Evolutionary conservation across 805 yeast species (phyloP), one percentile per base, ranked within the genome.

Genomic region (Yamadazyma paraphyllophila): DNA sequence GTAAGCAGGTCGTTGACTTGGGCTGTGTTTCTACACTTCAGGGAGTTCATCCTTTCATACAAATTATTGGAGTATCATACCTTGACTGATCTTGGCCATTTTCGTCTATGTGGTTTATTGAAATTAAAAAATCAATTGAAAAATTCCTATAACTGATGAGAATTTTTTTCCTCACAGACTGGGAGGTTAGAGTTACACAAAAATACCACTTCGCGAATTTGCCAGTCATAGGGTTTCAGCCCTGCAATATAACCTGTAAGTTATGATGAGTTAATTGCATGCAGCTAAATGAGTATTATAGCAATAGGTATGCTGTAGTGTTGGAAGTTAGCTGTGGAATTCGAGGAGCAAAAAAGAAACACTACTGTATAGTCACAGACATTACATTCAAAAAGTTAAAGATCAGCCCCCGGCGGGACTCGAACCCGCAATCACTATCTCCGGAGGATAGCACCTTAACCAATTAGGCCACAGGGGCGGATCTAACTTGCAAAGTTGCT

Each of bases 371-470:
- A 14, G 25, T 13, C 2, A 25, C 14, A 37, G 5, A 20, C 14
- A 20, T 16, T 15, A 30, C 29, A 26, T 26, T 26, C 31, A 37
- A 37, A 37, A 37, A 37, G 6, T 12, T 32, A 39, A 33, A 52
- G 50, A 49, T 29, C 38, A 74, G 71, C 80, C 81, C 83, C 74
- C 72, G 82, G 83, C 82, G 83, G 84, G 85, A 80, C 81, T 80
- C 84, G 85, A 80, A 80, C 85, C 82, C 85, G 81, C 84, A 79
- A 80, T 80, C 85, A 71, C 74, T 69, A 73, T 74, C 79, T 68
- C 84, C 85, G 85, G 85, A 80, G 71, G 77, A 77, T 77, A 73
- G 78, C 77, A 80, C 83, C 83, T 77, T 80, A 77, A 80, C 84
- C 85, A 78, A 69, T 79, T 80, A 78, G 83, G 83, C 85, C 83